Evolutionary conservation across 306 rosid species (phyloP).

Genomic region (Pueraria montana): DNA sequence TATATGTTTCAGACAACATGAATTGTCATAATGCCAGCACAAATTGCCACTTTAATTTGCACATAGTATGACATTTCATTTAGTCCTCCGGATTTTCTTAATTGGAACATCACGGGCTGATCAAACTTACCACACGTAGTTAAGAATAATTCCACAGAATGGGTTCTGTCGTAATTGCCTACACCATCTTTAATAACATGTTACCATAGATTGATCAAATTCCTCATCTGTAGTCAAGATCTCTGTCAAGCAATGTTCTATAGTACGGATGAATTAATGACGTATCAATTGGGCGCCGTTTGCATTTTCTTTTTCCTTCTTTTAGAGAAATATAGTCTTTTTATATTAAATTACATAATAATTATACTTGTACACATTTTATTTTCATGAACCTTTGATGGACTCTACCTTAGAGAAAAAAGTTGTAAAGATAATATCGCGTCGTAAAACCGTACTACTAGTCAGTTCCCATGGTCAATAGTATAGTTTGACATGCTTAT

Average conservation of each 20-base stretch:
- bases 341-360: not conserved
- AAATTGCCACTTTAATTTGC: not conserved
- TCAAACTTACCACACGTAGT: not conserved
- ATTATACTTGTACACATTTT: not conserved
- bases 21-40: not conserved
- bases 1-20: too few species aligned
- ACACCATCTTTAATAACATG: constrained; percentile 1
- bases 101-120: not conserved
- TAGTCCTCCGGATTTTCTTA: not conserved
- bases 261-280: not conserved
- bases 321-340: not conserved
- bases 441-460: constrained; percentile 18
- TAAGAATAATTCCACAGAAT: not conserved
- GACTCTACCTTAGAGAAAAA: not conserved
- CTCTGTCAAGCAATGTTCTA: not conserved
- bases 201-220: not conserved
- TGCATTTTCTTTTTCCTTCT: too few species aligned
- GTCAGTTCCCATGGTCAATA: constrained; percentile 12
- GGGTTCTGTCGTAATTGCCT: not conserved
- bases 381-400: not conserved
- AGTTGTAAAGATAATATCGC: not conserved
- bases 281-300: too few species aligned
- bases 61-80: not conserved
- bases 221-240: not conserved
- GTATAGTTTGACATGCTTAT: constrained; percentile 14